Evolutionary conservation across 176 grass and related monocot species (phyloP).

Genomic region (Microstegium vimineum): DNA sequence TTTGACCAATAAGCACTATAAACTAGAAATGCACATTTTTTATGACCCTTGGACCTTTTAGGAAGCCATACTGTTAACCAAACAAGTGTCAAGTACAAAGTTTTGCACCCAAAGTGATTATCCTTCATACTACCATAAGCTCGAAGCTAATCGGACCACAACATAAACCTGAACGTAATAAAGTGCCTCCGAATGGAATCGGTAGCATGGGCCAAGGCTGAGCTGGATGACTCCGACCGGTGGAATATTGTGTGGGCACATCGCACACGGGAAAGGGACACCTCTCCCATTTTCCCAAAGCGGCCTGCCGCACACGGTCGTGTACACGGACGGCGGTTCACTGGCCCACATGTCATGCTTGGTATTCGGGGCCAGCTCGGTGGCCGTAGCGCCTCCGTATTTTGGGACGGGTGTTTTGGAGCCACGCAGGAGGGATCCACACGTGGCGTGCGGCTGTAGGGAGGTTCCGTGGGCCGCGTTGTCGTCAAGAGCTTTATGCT

Average conservation of each 20-base stretch:
- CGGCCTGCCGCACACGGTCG: not conserved
- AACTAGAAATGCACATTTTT: too few species aligned
- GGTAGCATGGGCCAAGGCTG: not conserved
- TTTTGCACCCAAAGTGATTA: not conserved
- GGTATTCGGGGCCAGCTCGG: too few species aligned
- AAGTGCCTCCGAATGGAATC: not conserved
- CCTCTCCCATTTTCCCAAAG: not conserved
- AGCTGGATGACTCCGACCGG: constrained; percentile 20
- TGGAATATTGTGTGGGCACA: not conserved
- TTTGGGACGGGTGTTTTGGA: not conserved
- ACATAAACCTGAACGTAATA: not conserved
- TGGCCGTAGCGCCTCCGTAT: not conserved
- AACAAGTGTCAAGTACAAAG: not conserved
- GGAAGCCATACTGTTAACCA: not conserved
- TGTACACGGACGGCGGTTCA: not conserved
- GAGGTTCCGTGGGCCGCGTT: not conserved
- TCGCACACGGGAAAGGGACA: not conserved
- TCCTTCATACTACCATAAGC: not conserved
- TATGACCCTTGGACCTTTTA: not conserved
- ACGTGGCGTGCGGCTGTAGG: not conserved
- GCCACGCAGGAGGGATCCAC: not conserved
- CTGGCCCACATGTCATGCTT: not conserved
- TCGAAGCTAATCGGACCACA: not conserved
- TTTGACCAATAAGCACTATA: too few species aligned
- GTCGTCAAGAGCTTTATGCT: not conserved